Evolutionary conservation across 441 rosid genomes (phyloP).

Genomic region (Croton laevigatus): DNA sequence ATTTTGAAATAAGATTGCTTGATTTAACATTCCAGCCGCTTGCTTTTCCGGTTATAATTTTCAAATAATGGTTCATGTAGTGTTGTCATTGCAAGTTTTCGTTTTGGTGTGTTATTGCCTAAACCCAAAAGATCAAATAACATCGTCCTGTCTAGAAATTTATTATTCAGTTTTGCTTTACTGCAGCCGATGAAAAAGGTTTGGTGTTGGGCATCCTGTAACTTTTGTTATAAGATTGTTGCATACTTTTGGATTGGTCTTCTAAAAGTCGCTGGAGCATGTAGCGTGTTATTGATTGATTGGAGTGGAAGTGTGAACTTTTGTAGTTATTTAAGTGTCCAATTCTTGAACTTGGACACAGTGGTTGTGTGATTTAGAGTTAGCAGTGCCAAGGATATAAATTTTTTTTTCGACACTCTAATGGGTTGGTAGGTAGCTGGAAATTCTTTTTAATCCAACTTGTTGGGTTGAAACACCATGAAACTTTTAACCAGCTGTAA

Average conservation of each 20-base stretch:
- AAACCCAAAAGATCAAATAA: constrained; percentile 13
- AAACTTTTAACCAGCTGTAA: neutral
- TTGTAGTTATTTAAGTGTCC: constrained; percentile 2
- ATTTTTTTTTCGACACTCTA: neutral
- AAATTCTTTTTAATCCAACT: neutral
- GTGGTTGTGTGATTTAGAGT: constrained; percentile 6
- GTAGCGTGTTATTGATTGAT: constrained; percentile 6
- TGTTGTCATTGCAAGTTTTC: neutral
- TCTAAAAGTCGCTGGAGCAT: neutral
- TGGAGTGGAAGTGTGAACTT: constrained; percentile 1
- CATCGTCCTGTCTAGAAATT: neutral
- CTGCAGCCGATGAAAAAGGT: neutral
- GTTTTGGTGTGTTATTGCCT: neutral
- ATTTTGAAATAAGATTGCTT: neutral
- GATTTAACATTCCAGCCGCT: constrained; percentile 9
- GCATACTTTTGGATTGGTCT: neutral
- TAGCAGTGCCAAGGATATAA: neutral
- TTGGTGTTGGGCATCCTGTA: neutral
- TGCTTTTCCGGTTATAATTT: constrained; percentile 6
- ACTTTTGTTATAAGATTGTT: neutral
- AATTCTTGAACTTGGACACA: neutral
- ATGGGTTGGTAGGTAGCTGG: neutral
- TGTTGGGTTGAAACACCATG: neutral
- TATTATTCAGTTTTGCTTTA: neutral
- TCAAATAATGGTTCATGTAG: neutral